Conservation (phyloP, 1,139 yeast genomes). For the Trichomonascaceae sp. region DNA sequence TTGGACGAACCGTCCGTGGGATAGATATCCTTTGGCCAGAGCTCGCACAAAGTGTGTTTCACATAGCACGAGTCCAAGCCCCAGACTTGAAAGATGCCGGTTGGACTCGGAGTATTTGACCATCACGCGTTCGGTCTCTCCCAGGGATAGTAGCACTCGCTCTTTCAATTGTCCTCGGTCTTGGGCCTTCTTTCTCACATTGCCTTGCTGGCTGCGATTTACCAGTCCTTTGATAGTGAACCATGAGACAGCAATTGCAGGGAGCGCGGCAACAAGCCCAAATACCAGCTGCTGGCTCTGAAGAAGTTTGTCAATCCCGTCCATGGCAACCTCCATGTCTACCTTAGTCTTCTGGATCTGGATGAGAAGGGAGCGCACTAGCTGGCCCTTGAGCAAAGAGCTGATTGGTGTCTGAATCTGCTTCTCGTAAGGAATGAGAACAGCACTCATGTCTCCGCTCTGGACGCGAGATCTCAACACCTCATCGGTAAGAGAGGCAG, state of each 20-base stretch:
- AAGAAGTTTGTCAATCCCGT: slow-evolving; percentile 78
- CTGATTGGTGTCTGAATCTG: slow-evolving; percentile 61
- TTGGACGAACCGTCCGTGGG: slow-evolving; percentile 10
- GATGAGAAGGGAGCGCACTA: slow-evolving; percentile 65
- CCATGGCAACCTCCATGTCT: slow-evolving; percentile 82
- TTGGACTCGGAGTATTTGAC: slow-evolving; percentile 2
- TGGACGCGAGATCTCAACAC: slow-evolving; percentile 24
- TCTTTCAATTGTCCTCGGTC: slow-evolving; percentile 8
- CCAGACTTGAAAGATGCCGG: slow-evolving; percentile 5
- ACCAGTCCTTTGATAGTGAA: slow-evolving; percentile 37
- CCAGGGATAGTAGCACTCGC: slow-evolving; percentile 9
- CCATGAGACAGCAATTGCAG: slow-evolving; percentile 28
- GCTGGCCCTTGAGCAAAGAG: slow-evolving; percentile 50
- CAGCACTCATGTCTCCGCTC: slow-evolving; percentile 64
- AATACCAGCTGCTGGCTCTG: slow-evolving; percentile 88
- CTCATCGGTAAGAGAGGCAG: slow-evolving; percentile 6
- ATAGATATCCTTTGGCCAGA: slow-evolving; percentile 9
- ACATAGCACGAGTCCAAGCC: slow-evolving; percentile 13
- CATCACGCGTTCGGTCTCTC: slow-evolving; percentile 9
- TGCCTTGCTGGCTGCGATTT: slow-evolving; percentile 17
- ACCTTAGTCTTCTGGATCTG: slow-evolving; percentile 93
- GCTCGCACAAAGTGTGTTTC: slow-evolving; percentile 13
- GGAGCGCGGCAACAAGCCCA: slow-evolving; percentile 81
- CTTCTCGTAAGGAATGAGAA: slow-evolving; percentile 67
- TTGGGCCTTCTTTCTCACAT: slow-evolving; percentile 7